phyloP scores from a whole-genome alignment of 352 stramenopile genomes.

The Globisporangium canariense region DNA sequence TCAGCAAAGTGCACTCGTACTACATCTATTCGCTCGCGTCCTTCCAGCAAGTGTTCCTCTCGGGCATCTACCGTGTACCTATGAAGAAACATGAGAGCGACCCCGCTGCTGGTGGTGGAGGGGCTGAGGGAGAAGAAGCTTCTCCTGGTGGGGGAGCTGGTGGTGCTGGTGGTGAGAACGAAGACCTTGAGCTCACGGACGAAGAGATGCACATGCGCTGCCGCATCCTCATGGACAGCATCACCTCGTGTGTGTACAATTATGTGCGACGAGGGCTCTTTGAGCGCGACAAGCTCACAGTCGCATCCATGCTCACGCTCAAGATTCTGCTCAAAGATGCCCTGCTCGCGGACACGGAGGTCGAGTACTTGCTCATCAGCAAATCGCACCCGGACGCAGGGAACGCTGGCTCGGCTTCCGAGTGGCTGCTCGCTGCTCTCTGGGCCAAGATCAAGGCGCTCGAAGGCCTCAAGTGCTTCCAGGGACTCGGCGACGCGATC shows the following conservation, averaged over 20 bases:
- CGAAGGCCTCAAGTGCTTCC: constrained; percentile 90
- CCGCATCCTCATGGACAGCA: constrained; percentile 87
- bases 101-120: background rate
- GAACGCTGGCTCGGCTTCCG: constrained; percentile 90
- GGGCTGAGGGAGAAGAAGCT: constrained; percentile 17
- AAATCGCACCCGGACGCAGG: constrained; percentile 85
- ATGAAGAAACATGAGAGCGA: constrained; percentile 32
- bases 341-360: constrained; percentile 77
- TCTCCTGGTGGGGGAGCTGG: constrained; percentile 8
- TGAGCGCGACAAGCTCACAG: constrained; percentile 94
- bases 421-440: constrained; percentile 89
- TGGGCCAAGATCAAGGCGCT: constrained; percentile 94
- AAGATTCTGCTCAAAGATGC: constrained; percentile 92
- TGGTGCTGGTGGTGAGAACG: constrained; percentile 3
- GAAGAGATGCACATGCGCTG: constrained; percentile 87
- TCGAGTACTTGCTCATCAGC: constrained; percentile 91
- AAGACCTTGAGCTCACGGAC: constrained; percentile 73
- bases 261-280: constrained; percentile 94
- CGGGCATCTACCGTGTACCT: constrained; percentile 91
- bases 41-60: constrained; percentile 95
- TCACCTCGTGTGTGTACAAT: constrained; percentile 95
- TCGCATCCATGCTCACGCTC: constrained; percentile 92
- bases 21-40: constrained; percentile 96
- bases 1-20: constrained; percentile 96
- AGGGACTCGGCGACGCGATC: constrained; percentile 92